Base-by-base conservation (phyloP, 352 stramenopile species). In the Phytopythium delawarense region DNA sequence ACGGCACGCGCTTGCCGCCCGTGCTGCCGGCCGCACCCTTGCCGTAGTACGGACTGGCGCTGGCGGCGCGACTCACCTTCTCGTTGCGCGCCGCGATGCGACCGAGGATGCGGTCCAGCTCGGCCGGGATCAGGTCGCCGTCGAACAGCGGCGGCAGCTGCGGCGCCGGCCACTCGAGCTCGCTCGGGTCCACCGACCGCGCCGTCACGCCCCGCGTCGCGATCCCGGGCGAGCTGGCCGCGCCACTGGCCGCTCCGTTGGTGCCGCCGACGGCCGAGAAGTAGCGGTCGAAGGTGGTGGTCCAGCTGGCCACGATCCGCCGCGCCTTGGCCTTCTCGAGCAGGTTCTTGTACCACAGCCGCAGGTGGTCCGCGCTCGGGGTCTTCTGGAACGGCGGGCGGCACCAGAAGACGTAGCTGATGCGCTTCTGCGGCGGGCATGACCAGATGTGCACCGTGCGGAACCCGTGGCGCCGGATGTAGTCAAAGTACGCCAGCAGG, bases 401-500 rank as follows among this genome's bases (percentile, higher is more conserved):
- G 67, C 93, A 98, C 88, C 96, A 98, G 76, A 99, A 99, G 52
- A 99, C 97, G 71, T 99, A 99, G 57, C 94, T 98, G 70, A 98
- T 98, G 21, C 96, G 96, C 57, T 96, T 91, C 62, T 91, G 80
- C 42, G 97, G 87, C 52, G 87, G 87, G 65, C 96, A 99, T 40
- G 91, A 96, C 97, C 97, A 99, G 48, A 99, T 99, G 67, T 99
- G 94, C 51, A 97, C 93, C 35, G 87, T 89, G 34, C 96, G 86
- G 70, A 98, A 98, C 23, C 96, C 97, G 48, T 96, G 82, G n/a
- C 77, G 75, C n/a, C 92, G 89, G 25, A 97, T 79, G 63, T 96
- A 98, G 57, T 97, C 91, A 45, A 99, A 92, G 69, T 99, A 99
- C 46, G 92, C 88, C 58, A 97, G 81, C 65, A 99, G 72, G 42